phyloP scores from a whole-genome alignment of 1,284 basidiomycete species.

The Leccinum solheimii region DNA sequence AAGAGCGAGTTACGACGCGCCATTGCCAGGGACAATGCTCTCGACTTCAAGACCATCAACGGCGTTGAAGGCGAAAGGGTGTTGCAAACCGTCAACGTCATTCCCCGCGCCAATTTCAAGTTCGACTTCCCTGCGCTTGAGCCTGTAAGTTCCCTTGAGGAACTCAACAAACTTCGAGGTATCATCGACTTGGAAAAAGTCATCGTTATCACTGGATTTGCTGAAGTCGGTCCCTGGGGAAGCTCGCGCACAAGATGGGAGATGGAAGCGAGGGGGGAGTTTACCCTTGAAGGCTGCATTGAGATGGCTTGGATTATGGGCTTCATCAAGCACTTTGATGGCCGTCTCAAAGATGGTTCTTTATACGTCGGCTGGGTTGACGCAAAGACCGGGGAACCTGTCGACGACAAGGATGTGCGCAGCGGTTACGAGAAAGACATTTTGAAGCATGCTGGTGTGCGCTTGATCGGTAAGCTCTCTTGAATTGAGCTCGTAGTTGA shows the following conservation, averaged over 20 bases:
- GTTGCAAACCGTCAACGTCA: conserved; percentile 89
- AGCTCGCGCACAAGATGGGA: conserved; percentile 99
- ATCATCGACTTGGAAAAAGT: conserved; percentile 95
- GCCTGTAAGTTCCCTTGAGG: conserved; percentile 61
- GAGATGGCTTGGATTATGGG: conserved; percentile 99
- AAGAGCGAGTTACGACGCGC: conserved; percentile 92
- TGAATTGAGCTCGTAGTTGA: background rate
- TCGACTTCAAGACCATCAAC: conserved; percentile 91
- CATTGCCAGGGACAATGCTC: conserved; percentile 90
- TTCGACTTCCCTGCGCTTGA: conserved; percentile 90
- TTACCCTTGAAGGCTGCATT: conserved; percentile 96
- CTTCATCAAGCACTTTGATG: conserved; percentile 97
- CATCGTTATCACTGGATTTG: conserved; percentile 94
- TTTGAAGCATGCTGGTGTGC: conserved; percentile 89
- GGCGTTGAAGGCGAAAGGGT: conserved; percentile 93
- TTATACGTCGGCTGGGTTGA: conserved; percentile 99
- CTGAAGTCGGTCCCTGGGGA: conserved; percentile 98
- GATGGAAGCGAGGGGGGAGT: conserved; percentile 93
- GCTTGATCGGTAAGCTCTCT: conserved; percentile 78
- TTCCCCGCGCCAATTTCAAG: conserved; percentile 96
- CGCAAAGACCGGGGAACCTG: conserved; percentile 90
- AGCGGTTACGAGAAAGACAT: conserved; percentile 96
- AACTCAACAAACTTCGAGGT: conserved; percentile 78
- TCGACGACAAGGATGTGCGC: conserved; percentile 97
- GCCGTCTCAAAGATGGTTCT: conserved; percentile 88